A percentile compares a stretch with the other conserved stretches of the same genome.
These are phyloP conservation scores for maize (Zea mays) DNA, from an alignment of 176 grass and related monocot species.

Conservation along the genomic window DNA sequence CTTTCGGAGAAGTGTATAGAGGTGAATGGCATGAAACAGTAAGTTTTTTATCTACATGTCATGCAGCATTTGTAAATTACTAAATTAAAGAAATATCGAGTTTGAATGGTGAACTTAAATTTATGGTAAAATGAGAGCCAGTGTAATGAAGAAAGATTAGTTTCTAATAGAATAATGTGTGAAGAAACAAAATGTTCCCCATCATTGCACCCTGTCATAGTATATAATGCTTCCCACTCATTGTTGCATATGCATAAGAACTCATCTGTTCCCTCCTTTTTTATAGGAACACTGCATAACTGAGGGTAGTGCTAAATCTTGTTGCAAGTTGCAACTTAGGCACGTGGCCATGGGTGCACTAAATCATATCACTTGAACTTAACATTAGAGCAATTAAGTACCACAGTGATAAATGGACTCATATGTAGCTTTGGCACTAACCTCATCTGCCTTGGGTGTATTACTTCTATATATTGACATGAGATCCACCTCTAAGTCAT, in stretches of 20 bases:
- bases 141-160: constrained; percentile 5
- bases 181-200: neutral
- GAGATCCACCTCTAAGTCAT: constrained; percentile 6
- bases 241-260: neutral
- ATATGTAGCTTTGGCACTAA: neutral
- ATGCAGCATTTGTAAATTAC: constrained; percentile 22
- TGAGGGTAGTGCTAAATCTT: constrained; percentile 8
- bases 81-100: neutral
- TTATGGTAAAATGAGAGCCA: constrained; percentile 3
- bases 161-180: constrained; percentile 25
- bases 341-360: constrained; percentile 3
- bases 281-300: too few species aligned
- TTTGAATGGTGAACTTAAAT: neutral
- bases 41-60: constrained; percentile 45
- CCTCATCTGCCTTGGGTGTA: neutral
- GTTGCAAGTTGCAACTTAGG: constrained; percentile 1
- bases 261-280: too few species aligned
- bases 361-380: constrained; percentile 23
- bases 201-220: constrained; percentile 3
- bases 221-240: neutral
- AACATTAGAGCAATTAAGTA: constrained; percentile 3
- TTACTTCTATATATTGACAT: neutral
- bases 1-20: constrained; percentile 93
- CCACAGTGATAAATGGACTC: neutral
- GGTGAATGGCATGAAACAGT: constrained; percentile 99